Base-by-base conservation (phyloP, 1,284 basidiomycete species). In the Sphagnurus paluster region DNA sequence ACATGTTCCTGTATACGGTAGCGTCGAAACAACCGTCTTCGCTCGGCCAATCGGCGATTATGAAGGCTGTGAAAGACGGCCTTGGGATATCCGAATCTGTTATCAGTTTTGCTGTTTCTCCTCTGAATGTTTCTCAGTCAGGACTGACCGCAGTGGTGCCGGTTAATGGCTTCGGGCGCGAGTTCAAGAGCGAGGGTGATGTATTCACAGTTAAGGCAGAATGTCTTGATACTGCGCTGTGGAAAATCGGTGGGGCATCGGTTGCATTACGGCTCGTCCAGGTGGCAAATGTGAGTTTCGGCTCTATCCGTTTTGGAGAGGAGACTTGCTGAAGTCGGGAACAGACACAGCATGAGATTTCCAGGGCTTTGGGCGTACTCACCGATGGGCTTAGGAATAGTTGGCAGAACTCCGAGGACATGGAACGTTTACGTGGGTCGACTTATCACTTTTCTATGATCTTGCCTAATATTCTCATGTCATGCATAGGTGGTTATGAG, bases 361-460 rank as follows among this genome's bases (percentile, higher is more conserved):
- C 83, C 0, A 72, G 82, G 21, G 77, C 90, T 0, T 65, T 96
- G 11, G 71, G 80, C 3, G 80, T 97, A 17, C 68, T 97, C 26
- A 76, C 82, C 4, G 88, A 94, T 57, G 81, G 87, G 4, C 66
- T 96, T 29, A 79, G 80, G 50, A 84, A 88, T 54, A 90, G 83
- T 57, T 98, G 95, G 95, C 81, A 90, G 58, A 92, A 90, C 57
- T 93, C 89, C 32, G 93, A 94, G 59, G 92, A 94, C 58, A 92
- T 93, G 84, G 92, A 95, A 60, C 72, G 84, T 26, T 69, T 93
- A 36, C 81, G 90, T 89, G 58, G 60, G 84, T 72, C 9, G 28
- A 33, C 9, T 13, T 21, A 34, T n/a, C 21, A 29, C 30, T 23
- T 33, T 32, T 17, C 29, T 33, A 19, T 30, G 16, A 14, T 44